Conservation (phyloP, 2,329 filamentous ascomycete species). For the Phialocephala sp. region DNA sequence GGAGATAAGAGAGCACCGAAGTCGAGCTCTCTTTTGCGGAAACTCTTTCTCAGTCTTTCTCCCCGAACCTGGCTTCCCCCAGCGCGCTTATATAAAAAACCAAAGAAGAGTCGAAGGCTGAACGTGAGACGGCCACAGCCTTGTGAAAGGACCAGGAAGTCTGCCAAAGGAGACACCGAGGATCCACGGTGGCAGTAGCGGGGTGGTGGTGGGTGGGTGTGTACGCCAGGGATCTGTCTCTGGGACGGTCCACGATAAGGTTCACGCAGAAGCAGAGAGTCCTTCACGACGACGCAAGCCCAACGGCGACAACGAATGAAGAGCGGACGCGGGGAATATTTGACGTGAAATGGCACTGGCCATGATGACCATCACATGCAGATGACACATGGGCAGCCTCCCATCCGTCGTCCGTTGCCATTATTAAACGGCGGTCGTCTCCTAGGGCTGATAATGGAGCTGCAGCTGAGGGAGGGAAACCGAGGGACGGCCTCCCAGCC, state of each 20-base stretch:
- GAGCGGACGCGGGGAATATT: neutral
- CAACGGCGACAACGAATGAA: conserved; percentile 13
- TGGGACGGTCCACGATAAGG: conserved; percentile 9
- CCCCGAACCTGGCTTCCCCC: neutral
- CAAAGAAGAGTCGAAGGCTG: neutral
- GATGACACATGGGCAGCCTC: neutral
- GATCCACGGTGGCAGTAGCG: neutral
- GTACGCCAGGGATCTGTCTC: neutral
- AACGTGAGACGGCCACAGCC: conserved; percentile 9
- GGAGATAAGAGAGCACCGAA: conserved; percentile 4
- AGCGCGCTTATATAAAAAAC: conserved; percentile 4
- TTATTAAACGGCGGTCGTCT: neutral
- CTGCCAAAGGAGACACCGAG: conserved; percentile 20
- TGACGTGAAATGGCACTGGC: conserved; percentile 14
- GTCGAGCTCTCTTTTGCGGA: conserved; percentile 8
- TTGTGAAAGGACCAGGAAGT: conserved; percentile 2
- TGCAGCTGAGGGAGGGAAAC: neutral
- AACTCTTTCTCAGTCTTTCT: neutral
- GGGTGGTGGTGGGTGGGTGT: neutral
- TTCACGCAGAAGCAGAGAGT: neutral
- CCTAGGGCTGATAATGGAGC: conserved; percentile 2
- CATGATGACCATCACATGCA: conserved; percentile 10
- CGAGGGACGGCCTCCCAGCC: neutral
- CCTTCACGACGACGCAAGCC: neutral
- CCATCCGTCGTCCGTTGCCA: neutral